Evolutionary conservation across 2,329 filamentous ascomycete genomes (phyloP), one percentile per base, ranked within the genome.

Genomic region (Cadophora gregata): DNA sequence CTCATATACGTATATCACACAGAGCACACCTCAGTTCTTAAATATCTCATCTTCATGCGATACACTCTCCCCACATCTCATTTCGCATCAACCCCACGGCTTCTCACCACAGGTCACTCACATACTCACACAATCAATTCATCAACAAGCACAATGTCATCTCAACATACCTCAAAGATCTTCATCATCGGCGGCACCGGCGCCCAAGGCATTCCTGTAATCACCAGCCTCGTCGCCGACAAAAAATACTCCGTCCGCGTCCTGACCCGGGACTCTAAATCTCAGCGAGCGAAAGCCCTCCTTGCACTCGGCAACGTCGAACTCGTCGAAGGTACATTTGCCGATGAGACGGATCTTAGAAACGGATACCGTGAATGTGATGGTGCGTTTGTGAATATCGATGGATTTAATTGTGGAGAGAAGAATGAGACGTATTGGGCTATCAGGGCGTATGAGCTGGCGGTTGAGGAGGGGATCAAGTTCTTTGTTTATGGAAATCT

Each of bases 381-480:
- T 69, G 81, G 80, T n/a, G 83, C 83, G 3, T 86, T 83, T 69
- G 76, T 86, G 58, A 86, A 86, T 71, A 81, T 84, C 50, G 84
- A 86, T 68, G 82, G 83, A 16, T 85, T 85, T 74, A 85, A 83
- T 66, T 76, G 77, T 27, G 84, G 84, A 38, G 83, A 85, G 74
- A 85, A 85, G 71, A 78, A 78, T 0, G 83, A 86, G 72, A 80
- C 80, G 1, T 86, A 78, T 71, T 86, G 80, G 81, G 75, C 78
- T 6, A 78, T 84, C 58, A 76, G 82, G 48, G 68, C 77, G 62
- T 80, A 82, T 73, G 76, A 81, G 68, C 67, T 81, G 47, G 77
- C 79, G 5, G 76, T 84, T 64, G 82, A 82, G 67, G 77, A 81
- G 25, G 76, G 80, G 16, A 70, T 82, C 64, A 72, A 79, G 73